Conservation (phyloP, 2,329 filamentous ascomycete genomes). For the Fusarium goolgardi region DNA sequence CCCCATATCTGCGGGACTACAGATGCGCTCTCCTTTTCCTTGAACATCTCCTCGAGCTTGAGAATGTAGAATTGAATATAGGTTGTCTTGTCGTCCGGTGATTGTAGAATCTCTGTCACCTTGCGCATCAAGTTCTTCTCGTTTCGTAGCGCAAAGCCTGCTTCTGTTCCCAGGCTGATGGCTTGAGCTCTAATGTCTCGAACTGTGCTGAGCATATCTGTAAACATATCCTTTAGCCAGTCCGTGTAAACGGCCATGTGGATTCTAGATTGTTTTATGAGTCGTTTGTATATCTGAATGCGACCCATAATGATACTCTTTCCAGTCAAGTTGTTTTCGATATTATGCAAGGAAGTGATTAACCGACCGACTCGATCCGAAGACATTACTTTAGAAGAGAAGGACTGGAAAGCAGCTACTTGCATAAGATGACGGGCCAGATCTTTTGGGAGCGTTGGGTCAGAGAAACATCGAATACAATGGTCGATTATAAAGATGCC, state of each 20-base stretch:
- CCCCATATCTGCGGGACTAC: conserved; percentile 92
- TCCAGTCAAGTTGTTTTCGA: conserved; percentile 79
- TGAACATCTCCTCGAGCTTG: conserved; percentile 75
- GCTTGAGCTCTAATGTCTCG: conserved; percentile 81
- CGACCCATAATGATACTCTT: conserved; percentile 84
- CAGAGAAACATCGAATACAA: conserved; percentile 78
- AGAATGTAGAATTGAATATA: conserved; percentile 77
- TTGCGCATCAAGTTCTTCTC: conserved; percentile 75
- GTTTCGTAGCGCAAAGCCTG: conserved; percentile 74
- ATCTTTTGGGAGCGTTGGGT: conserved; percentile 77
- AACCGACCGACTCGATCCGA: conserved; percentile 75
- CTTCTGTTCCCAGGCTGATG: conserved; percentile 77
- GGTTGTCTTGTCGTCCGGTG: conserved; percentile 62
- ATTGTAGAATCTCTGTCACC: conserved; percentile 72
- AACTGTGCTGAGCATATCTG: conserved; percentile 81
- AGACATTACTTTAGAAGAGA: conserved; percentile 79
- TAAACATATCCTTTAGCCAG: conserved; percentile 87
- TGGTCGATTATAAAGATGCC: conserved; percentile 83
- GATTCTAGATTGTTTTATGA: conserved; percentile 76
- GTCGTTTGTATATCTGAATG: conserved; percentile 79
- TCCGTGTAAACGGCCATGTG: conserved; percentile 77
- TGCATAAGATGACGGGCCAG: conserved; percentile 83
- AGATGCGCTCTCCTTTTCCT: conserved; percentile 61
- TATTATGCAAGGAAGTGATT: conserved; percentile 74
- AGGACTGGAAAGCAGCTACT: conserved; percentile 82